Base-by-base conservation (phyloP, 352 stramenopile species). In the Globisporangium cystogenes region DNA sequence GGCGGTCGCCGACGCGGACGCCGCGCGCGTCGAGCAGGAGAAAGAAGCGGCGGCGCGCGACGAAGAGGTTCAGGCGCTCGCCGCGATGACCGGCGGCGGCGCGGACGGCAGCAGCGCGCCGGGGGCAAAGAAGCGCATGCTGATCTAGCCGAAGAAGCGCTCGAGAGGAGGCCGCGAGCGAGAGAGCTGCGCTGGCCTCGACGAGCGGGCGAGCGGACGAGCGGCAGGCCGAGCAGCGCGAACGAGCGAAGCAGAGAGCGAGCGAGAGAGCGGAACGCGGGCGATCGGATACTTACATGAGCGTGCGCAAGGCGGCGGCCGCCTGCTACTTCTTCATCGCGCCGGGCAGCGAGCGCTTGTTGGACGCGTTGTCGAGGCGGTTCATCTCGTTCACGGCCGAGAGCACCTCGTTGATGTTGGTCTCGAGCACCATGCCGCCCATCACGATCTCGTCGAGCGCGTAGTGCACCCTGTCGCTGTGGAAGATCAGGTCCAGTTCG, bases 371-470 rank as follows among this genome's bases (percentile, higher is more conserved):
- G 68, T 98, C 86, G 66, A 98, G 82, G 54, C 88, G 96, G 57
- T 96, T 97, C 83, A 99, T 98, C 71, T 99, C 96, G 67, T 98
- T 98, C 54, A 99, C 94, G 20, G 95, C 89, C 57, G 92, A 91
- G 57, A 99, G 76, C 61, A 99, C 97, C 46, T 96, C 75, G 66
- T 96, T 97, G 71, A 99, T 99, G 84, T 99, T 99, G 31, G 97
- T 99, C 72, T 99, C 97, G 27, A 99, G 79, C 44, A 99, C 97
- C 96, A 99, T 99, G 29, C 97, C 97, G 15, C 93, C 97, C 96
- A 99, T 99, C 41, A 99, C 97, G 64, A 99, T 99, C 76, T 99
- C 97, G 78, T 99, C 97, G 51, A 99, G 76, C 43, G 98, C 90
- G 65, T 97, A 98, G 61, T 98, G 90, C 24, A 97, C 77, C 60